Evolutionary conservation across 805 yeast species (phyloP).

Genomic region (Wickerhamiella bombiphila): DNA sequence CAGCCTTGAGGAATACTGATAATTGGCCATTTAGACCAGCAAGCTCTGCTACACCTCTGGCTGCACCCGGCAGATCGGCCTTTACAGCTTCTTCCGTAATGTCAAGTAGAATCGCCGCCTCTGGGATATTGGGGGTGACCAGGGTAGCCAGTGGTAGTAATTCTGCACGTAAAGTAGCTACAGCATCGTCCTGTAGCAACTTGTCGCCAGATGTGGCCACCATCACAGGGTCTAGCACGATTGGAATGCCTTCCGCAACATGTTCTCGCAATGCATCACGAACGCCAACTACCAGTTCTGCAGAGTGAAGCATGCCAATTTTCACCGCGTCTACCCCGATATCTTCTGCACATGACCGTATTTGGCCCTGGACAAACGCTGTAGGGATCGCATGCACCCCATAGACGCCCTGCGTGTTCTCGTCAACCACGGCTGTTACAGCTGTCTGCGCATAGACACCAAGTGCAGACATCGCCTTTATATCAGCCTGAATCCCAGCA

Average conservation of each 20-base stretch:
- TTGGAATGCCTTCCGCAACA: constrained; percentile 5
- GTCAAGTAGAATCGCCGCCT: constrained; percentile 31
- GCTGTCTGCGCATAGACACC: constrained; percentile 66
- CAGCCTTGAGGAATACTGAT: constrained; percentile 58
- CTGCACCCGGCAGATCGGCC: constrained; percentile 17
- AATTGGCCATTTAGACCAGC: not conserved
- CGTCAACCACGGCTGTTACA: constrained; percentile 67
- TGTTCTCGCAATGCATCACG: constrained; percentile 14
- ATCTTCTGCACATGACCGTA: constrained; percentile 45
- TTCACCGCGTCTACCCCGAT: constrained; percentile 52
- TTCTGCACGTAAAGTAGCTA: constrained; percentile 29
- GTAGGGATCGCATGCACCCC: constrained; percentile 12
- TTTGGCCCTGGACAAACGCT: constrained; percentile 31
- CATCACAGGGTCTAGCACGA: constrained; percentile 68
- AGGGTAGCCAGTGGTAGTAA: constrained; percentile 41
- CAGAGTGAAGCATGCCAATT: constrained; percentile 57
- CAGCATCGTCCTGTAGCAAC: constrained; percentile 35
- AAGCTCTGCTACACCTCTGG: constrained; percentile 1
- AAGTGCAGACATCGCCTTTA: constrained; percentile 63
- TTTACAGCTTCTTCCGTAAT: constrained; percentile 6
- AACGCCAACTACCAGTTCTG: constrained; percentile 38
- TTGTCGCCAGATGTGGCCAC: constrained; percentile 63
- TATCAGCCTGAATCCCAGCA: constrained; percentile 83
- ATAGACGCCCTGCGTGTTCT: constrained; percentile 36
- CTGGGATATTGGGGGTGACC: constrained; percentile 63